Base-by-base conservation (phyloP, 2,329 filamentous ascomycete genomes). In the Orbilia quercus region DNA sequence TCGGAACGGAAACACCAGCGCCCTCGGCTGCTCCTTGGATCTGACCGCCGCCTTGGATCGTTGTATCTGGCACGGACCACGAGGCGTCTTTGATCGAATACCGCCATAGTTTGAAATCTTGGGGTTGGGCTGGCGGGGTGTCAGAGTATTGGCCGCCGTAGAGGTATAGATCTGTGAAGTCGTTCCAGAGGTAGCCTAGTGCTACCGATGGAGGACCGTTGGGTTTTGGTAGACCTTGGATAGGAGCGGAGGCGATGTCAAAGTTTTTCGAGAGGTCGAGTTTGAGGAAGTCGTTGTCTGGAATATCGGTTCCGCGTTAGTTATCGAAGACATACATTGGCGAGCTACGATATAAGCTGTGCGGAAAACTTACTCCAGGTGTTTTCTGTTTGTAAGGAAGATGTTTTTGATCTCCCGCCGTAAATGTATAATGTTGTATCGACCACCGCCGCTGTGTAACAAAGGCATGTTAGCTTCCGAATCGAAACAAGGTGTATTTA, bases 341-440 rank as follows among this genome's bases (percentile, higher is more conserved):
- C 1, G 12, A n/a, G 16, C 36, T 5, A 12, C 11, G 0, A 22
- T 14, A 11, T 6, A 31, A 25, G 36, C 34, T n/a, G n/a, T n/a
- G n/a, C n/a, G 31, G 16, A 12, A n/a, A 12, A 78, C 85, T 77
- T 83, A 89, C 88, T 91, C 90, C 90, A 92, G 0, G 87, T 89
- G 77, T 91, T 82, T 4, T 82, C 80, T 1, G 81, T 84, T 77
- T 92, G 90, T 36, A 84, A 83, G 12, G 83, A 79, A 14, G 83
- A 80, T 0, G 83, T 85, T 54, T 84, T 89, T 12, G 87, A 85
- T 76, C 89, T 85, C 23, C 90, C 91, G 36, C 90, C 90, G 76
- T 91, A 93, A 62, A 91, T 85, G 79, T 91, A 93, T 1, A 92
- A 78, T 0, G 89, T 92, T 12, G 90, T 90, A 75, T 92, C 92